Conservation (phyloP, 208 protist species). For the Wallacemonas collosoma region DNA sequence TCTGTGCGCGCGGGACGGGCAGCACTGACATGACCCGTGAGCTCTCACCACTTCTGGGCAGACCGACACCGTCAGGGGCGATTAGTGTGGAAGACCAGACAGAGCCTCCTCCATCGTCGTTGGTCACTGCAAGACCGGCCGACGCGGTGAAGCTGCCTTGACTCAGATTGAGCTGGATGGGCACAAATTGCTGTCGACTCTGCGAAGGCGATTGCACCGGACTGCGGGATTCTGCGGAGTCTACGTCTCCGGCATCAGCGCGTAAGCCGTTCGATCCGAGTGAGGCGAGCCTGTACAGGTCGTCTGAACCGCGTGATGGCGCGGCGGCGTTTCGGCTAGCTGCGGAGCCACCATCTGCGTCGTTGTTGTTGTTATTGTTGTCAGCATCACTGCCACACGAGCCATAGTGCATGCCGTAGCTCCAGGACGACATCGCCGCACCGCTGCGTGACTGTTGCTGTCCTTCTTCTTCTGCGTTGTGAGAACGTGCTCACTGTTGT, state of each 20-base stretch:
- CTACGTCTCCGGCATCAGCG: background rate
- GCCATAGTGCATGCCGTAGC: conserved; percentile 3
- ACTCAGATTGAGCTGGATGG: conserved; percentile 15
- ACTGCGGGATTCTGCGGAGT: background rate
- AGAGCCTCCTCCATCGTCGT: background rate
- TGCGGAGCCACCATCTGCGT: background rate
- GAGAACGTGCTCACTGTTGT: background rate
- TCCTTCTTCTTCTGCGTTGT: background rate
- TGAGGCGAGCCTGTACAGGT: conserved; percentile 9
- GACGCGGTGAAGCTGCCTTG: conserved; percentile 8
- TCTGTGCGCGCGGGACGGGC: background rate
- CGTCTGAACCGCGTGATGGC: background rate
- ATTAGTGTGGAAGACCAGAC: background rate
- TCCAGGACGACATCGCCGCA: conserved; percentile 7
- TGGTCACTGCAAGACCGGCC: background rate
- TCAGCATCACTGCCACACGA: background rate
- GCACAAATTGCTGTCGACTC: conserved; percentile 14
- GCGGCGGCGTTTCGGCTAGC: background rate
- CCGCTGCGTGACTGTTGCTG: background rate
- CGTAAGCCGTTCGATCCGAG: conserved; percentile 1
- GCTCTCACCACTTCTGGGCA: background rate
- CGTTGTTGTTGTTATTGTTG: background rate
- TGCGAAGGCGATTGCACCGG: conserved; percentile 2
- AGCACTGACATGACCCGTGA: background rate
- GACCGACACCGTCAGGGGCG: background rate